A percentile compares a stretch with the other conserved stretches of the same genome.
phyloP scores from a whole-genome alignment of 2,329 filamentous ascomycete genomes.

The Cytospora piceae region DNA sequence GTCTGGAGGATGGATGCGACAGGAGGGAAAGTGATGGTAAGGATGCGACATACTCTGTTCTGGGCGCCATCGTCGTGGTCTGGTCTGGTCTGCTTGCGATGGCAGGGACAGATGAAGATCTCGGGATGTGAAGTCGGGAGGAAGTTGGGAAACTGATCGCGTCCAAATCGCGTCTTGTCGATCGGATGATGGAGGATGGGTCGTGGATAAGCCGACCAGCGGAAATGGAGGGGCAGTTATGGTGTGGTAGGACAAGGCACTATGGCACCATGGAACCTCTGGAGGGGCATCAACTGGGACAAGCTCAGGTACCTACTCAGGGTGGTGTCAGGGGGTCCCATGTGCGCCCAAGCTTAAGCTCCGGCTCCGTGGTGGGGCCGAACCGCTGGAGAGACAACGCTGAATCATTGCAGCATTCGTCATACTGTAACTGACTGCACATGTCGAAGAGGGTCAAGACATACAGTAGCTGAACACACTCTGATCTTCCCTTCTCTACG shows the following conservation, averaged over 20 bases:
- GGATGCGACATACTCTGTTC: conserved; percentile 48
- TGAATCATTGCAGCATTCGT: background rate
- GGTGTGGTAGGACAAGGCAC: background rate
- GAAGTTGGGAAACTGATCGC: background rate
- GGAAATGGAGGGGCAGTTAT: conserved; percentile 7
- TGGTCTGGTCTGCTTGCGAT: background rate
- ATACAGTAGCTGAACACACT: background rate
- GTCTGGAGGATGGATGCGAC: background rate
- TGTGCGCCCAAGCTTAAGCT: background rate
- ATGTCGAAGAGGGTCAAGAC: background rate
- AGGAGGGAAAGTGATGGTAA: conserved; percentile 37
- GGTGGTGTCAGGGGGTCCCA: conserved; percentile 5
- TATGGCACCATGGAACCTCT: background rate
- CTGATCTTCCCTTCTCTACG: background rate
- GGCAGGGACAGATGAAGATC: background rate
- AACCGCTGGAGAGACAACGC: background rate
- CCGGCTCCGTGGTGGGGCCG: background rate
- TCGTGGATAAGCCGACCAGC: background rate
- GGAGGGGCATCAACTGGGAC: background rate
- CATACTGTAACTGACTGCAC: background rate
- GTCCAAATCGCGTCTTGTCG: background rate
- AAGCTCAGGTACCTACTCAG: background rate
- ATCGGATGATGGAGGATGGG: background rate
- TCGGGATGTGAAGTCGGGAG: background rate
- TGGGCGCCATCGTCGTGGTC: conserved; percentile 44